Evolutionary conservation across 2,329 filamentous ascomycete species (phyloP).

Genomic region (Dothiorella sarmentorum): DNA sequence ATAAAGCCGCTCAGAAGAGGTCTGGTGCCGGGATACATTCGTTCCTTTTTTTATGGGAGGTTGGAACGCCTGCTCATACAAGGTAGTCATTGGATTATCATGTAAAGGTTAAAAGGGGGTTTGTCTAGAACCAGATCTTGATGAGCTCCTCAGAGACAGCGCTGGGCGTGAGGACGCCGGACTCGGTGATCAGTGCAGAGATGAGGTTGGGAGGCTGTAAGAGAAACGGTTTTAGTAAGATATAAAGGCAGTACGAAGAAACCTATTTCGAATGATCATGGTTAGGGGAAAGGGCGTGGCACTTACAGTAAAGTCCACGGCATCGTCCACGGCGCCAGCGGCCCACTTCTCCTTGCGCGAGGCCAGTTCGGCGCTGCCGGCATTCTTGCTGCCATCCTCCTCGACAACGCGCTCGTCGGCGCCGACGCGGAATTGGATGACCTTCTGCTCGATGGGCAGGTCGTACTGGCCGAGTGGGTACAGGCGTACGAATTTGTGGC

Average conservation of each 20-base stretch:
- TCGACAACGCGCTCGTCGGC: conserved; percentile 30
- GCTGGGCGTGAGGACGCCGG: conserved; percentile 66
- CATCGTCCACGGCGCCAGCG: conserved; percentile 34
- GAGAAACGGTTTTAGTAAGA: neutral
- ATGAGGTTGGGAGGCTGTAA: conserved; percentile 64
- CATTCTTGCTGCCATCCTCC: conserved; percentile 13
- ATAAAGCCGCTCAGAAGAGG: too few relatives aligned
- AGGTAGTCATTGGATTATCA: too few relatives aligned
- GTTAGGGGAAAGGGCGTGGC: neutral
- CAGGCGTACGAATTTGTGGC: conserved; percentile 91
- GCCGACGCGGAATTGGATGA: conserved; percentile 68
- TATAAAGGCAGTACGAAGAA: neutral
- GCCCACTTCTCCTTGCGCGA: conserved; percentile 23
- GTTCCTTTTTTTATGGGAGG: too few relatives aligned
- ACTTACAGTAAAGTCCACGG: conserved; percentile 69
- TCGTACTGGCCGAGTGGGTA: conserved; percentile 81
- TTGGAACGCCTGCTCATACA: too few relatives aligned
- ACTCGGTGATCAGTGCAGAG: conserved; percentile 72
- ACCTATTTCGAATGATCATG: too few relatives aligned
- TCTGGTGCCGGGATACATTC: too few relatives aligned
- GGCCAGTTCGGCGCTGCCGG: conserved; percentile 5
- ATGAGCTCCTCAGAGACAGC: conserved; percentile 70
- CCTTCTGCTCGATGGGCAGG: conserved; percentile 72
- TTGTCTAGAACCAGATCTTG: conserved; percentile 52
- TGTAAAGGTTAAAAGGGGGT: neutral